Evolutionary conservation across 148 eudicot genomes (phyloP).

Genomic region (Chenopodium berlandieri): DNA sequence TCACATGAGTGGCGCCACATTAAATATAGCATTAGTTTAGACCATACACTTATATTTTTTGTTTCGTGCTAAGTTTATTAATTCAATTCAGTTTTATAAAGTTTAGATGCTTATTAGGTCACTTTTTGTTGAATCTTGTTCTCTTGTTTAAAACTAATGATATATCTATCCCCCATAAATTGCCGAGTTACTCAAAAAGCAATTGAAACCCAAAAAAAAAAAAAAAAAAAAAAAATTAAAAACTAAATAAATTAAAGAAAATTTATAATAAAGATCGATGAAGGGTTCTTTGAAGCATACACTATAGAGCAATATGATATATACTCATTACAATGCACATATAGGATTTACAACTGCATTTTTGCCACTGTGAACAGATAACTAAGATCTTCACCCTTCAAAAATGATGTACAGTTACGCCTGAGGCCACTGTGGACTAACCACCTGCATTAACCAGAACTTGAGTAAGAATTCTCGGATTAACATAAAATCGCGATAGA

Average conservation of each 20-base stretch:
- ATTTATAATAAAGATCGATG: not conserved
- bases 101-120: no score
- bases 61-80: no score
- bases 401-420: slow-evolving; percentile 28
- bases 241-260: no score
- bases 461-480: no score
- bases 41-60: no score
- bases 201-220: not conserved
- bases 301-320: not conserved
- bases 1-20: no score
- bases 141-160: no score
- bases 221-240: not conserved
- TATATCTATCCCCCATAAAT: not conserved
- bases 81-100: no score
- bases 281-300: not conserved
- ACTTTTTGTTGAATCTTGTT: no score
- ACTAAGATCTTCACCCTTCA: not conserved
- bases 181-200: not conserved
- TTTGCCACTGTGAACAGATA: not conserved
- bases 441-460: slow-evolving; percentile 58
- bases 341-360: not conserved
- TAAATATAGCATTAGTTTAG: no score
- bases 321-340: slow-evolving; percentile 3
- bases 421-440: slow-evolving; percentile 97
- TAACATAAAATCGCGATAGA: no score